Evolutionary conservation across 164 flowering plant species (phyloP), one percentile per base, ranked within the genome.

Genomic region (Berberis vulgaris): DNA sequence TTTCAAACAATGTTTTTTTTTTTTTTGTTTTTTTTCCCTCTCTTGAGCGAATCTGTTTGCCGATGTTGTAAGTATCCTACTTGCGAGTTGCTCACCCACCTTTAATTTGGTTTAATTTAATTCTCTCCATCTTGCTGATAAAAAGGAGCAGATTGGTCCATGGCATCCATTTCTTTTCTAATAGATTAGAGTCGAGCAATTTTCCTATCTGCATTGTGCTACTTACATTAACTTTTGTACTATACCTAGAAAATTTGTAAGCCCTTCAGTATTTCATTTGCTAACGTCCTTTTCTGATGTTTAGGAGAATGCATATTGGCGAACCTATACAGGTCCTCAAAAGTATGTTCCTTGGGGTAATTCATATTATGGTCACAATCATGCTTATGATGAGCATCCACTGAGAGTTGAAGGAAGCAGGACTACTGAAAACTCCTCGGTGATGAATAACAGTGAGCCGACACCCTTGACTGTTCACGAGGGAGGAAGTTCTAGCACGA

Each of bases 231-330:
- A 9, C 43, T 43, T 43, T 4, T 43, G 5, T 42, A 3, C 40
- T 6, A 39, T 40, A 6, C 38, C 41, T 12, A 5, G 2, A 41
- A 7, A 57, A 5, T 57, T 1, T 6, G 7, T 3, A 11, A 57
- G 11, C 57, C 3, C 3, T 11, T 52, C 2, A 13, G 2, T n/a
- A 41, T 41, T 41, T 54, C 10, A 46, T 40, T 45, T 40, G 8
- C 8, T 53, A 3, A 12, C 61, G 41, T 11, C 3, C 11, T 60
- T 57, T 64, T 71, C 43, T 52, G 49, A 11, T 57, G 12, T 62
- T 8, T 81, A 88, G 97, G 94, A 85, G 54, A 71, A 69, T 62
- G 71, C 76, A 2, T 82, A 85, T 56, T 83, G 96, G 50, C 72
- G 83, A 49, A 76, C 65, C 61, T 74, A 76, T 75, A 60, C 82